Evolutionary conservation across 495 filamentous ascomycete species (phyloP), one percentile per base, ranked within the genome.

Genomic region (Xanthoparmelia taractica): DNA sequence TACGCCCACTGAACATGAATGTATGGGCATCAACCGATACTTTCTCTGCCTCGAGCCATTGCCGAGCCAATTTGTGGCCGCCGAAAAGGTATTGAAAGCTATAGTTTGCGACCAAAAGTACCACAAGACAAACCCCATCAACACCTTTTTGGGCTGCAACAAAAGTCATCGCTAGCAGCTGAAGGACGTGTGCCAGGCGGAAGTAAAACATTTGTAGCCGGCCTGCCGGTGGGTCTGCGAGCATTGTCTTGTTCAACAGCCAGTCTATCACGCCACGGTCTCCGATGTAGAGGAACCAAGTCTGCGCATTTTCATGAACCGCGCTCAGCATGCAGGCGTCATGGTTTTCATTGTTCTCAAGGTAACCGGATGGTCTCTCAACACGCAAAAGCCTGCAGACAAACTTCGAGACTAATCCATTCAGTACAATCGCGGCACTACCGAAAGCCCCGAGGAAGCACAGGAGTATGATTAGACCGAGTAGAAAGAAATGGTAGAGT

Each of bases 161-260:
- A 56, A 62, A 69, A 3, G 67, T 69, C 67, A 69, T 69, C 8
- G 67, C 60, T 38, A 67, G 38, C 15, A 69, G 23, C 25, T 67
- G 65, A 10, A 63, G 4, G 20, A 59, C 15, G 36, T 69, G 67
- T 11, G 65, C 67, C 0, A 63, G n/a, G 18, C 56, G 38, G 47
- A 68, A 66, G 13, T 56, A 63, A 0, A 29, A 8, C 11, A 23
- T 50, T 2, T 25, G 40, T 29, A 64, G 2, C n/a, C 36, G 7
- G 15, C 18, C 29, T 29, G 40, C 48, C 7, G 59, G 36, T n/a
- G 63, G 63, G 17, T 17, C 13, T 2, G 41, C 23, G 2, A 69
- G n/a, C 67, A 69, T 65, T 27, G 65, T 66, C 52, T 69, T 69
- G 55, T 69, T 69, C 5, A 67, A 34, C 23, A 69, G 27, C 40